These are phyloP conservation scores for Papilionanthe hybrid DNA, from an alignment of 116 monocot genomes.

Conservation along the genomic window DNA sequence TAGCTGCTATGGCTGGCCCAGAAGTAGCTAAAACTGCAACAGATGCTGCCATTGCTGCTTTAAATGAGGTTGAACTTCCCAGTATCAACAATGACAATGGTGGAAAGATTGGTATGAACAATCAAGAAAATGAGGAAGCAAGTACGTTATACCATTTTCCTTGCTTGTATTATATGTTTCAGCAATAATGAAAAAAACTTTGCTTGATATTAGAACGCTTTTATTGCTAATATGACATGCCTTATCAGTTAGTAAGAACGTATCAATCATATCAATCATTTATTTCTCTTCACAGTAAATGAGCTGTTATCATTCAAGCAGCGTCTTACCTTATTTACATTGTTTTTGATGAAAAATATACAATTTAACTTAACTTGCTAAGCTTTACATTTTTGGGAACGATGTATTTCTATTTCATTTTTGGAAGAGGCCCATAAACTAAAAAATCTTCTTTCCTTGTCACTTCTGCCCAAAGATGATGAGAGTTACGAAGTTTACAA, in stretches of 20 bases:
- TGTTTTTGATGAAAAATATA: background rate
- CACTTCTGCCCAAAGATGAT: slow-evolving; percentile 6
- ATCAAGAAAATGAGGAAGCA: slow-evolving; percentile 17
- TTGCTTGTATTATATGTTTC: background rate
- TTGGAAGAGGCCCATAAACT: background rate
- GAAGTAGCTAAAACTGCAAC: slow-evolving; percentile 62
- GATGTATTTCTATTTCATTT: background rate
- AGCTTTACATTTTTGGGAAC: background rate
- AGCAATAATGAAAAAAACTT: background rate
- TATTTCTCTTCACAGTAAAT: background rate
- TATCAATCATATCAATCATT: background rate
- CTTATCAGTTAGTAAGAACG: too few species aligned
- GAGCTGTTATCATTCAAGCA: background rate
- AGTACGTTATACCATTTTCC: slow-evolving; percentile 18
- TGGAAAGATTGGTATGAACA: slow-evolving; percentile 5
- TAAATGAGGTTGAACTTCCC: slow-evolving; percentile 20
- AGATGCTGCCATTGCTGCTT: slow-evolving; percentile 53
- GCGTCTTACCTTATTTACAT: background rate
- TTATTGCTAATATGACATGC: background rate
- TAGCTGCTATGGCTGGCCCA: slow-evolving; percentile 74
- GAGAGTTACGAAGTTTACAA: slow-evolving; percentile 10
- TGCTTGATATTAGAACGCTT: background rate
- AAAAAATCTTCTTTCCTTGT: background rate
- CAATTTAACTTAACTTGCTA: background rate
- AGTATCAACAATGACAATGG: background rate